Base-by-base conservation (phyloP, 2,329 filamentous ascomycete species). In the Acrocalymma vagum region DNA sequence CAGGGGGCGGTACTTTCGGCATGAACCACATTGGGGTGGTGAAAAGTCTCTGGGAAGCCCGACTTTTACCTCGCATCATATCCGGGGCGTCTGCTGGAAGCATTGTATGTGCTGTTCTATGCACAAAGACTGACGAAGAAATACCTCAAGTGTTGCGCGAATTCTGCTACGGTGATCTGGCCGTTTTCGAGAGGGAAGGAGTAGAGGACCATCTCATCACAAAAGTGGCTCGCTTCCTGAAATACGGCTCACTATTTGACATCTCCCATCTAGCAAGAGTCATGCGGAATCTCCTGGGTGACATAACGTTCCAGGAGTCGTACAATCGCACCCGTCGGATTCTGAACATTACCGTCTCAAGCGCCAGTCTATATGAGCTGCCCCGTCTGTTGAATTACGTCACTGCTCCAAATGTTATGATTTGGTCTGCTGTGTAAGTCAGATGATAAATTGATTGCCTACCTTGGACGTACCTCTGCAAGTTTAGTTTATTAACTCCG, bases 241-340 rank as follows among this genome's bases (percentile, higher is more conserved):
- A 89, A n/a, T 82, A 88, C 55, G 90, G 90, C 1, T 86, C 85
- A 29, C 86, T 93, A 75, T 89, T 92, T 48, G 90, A 96, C 61
- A 95, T 95, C 57, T 81, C 82, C 16, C 85, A 96, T 66, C 74
- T 96, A 32, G 86, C 83, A 2, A 80, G 86, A 30, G 90, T 95
- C 5, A 94, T 97, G 89, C 82, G 83, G 38, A 78, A 78, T 21
- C 75, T 94, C 60, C 78, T 96, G 6, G 91, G 91, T 24, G 89
- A 96, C 58, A 86, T 96, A 58, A 97, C 93, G 0, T 97, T 97
- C 56, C 89, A 93, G 62, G 93, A 97, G 70, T 90, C 91, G 1
- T 96, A 96, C 73, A 95, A 96, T 64, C 86, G 91, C n/a, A 96
- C 92, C 0, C 83, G 90, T 18, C 83, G 91, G 43, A 92, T 96